Percentiles rank a stretch among this genome's conserved stretches.
These are phyloP conservation scores for Acrocalymma vagum DNA, from an alignment of 2,329 filamentous ascomycete genomes.

Conservation along the genomic window DNA sequence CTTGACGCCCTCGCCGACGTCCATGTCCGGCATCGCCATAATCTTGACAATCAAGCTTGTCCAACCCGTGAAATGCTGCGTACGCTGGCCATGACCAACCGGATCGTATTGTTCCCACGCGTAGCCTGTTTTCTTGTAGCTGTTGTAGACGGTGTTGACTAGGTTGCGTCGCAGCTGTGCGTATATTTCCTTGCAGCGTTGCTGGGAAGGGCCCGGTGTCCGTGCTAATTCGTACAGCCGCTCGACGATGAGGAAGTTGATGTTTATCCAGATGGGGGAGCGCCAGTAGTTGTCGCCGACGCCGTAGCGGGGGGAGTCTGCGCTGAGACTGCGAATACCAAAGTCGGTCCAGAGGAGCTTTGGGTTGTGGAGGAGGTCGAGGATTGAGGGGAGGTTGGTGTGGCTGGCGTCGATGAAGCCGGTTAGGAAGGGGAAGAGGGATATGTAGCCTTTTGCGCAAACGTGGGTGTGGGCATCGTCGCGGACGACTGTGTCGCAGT, in stretches of 20 bases:
- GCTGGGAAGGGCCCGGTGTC: conserved; percentile 68
- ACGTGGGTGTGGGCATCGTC: conserved; percentile 85
- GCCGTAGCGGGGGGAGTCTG: conserved; percentile 79
- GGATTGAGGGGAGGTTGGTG: conserved; percentile 73
- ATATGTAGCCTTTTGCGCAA: conserved; percentile 94
- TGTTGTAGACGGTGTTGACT: conserved; percentile 83
- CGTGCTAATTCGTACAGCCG: conserved; percentile 63
- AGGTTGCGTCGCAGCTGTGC: conserved; percentile 79
- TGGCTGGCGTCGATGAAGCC: conserved; percentile 78
- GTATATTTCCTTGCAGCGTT: conserved; percentile 76
- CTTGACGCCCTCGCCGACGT: conserved; percentile 19
- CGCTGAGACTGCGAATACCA: conserved; percentile 86
- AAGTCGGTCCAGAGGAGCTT: conserved; percentile 85
- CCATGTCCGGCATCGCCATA: conserved; percentile 85
- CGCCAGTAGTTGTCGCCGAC: conserved; percentile 97
- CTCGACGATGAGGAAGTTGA: conserved; percentile 88
- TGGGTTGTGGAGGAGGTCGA: conserved; percentile 80
- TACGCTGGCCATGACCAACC: conserved; percentile 85
- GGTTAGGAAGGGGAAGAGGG: conserved; percentile 87
- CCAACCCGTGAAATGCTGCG: conserved; percentile 96
- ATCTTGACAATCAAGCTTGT: conserved; percentile 94
- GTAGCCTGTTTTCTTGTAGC: conserved; percentile 91
- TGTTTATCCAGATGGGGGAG: conserved; percentile 92
- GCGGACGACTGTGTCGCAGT: conserved; percentile 89
- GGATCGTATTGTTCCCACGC: conserved; percentile 98